phyloP scores from a whole-genome alignment of 768 basidiomycete species.

The Amanita polypyramis region DNA sequence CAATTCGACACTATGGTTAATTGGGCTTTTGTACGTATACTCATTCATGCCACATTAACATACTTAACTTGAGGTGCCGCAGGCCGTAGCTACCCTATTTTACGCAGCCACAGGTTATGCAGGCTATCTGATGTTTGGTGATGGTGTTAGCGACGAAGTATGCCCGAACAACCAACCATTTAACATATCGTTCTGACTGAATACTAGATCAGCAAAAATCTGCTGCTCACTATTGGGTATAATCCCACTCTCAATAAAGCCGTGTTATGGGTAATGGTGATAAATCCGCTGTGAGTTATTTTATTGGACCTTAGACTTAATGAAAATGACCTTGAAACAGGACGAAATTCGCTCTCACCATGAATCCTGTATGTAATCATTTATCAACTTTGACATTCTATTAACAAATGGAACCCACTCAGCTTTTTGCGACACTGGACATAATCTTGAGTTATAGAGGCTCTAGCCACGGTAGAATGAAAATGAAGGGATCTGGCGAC shows the following conservation, averaged over 20 bases:
- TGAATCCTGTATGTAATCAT: conserved; percentile 54
- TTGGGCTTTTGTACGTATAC: conserved; percentile 64
- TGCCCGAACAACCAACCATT: conserved; percentile 10
- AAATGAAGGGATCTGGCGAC: conserved; percentile 13
- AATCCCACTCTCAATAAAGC: conserved; percentile 58
- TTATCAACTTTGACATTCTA: not conserved
- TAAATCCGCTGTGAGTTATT: conserved; percentile 54
- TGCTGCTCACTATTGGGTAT: conserved; percentile 65
- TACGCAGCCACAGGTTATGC: conserved; percentile 63
- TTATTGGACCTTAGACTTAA: not conserved
- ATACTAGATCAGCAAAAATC: conserved; percentile 68
- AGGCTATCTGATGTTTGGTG: conserved; percentile 91
- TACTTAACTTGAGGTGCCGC: conserved; percentile 11
- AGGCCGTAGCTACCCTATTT: conserved; percentile 54
- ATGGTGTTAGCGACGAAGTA: conserved; percentile 71
- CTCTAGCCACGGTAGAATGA: conserved; percentile 23
- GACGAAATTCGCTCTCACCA: conserved; percentile 81
- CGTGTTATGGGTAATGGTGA: conserved; percentile 80
- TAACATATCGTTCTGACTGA: not conserved
- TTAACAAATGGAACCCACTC: not conserved
- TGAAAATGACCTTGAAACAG: conserved; percentile 21
- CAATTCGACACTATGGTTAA: conserved; percentile 78
- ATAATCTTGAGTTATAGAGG: conserved; percentile 55
- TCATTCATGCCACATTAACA: not conserved
- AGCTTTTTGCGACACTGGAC: conserved; percentile 81